Conservation (phyloP, 2,329 filamentous ascomycete species). For the Cadophora gregata region DNA sequence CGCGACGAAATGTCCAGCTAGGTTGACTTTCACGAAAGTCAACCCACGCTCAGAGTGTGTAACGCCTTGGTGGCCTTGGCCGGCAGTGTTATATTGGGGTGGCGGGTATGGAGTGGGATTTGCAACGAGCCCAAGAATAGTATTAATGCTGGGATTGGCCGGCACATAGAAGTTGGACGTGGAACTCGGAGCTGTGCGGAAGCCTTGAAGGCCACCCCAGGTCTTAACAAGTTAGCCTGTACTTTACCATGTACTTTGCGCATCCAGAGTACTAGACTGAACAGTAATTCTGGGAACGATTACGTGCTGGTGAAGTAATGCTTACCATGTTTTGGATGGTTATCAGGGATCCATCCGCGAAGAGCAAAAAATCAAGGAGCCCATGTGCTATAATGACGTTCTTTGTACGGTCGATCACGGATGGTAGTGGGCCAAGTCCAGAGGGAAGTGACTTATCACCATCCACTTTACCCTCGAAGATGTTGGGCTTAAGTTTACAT, state of each 20-base stretch:
- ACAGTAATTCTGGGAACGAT: no score
- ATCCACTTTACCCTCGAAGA: conserved; percentile 46
- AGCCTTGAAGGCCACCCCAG: conserved; percentile 69
- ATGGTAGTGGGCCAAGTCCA: conserved; percentile 58
- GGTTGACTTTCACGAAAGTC: conserved; percentile 61
- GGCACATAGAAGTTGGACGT: conserved; percentile 40
- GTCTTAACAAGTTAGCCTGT: conserved; percentile 46
- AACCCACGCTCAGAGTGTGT: conserved; percentile 67
- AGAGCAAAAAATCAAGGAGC: conserved; percentile 65
- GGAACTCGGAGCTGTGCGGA: conserved; percentile 49
- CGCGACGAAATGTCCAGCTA: conserved; percentile 60
- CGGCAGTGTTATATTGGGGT: conserved; percentile 32
- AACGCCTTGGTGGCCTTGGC: conserved; percentile 50
- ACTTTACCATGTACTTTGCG: not conserved
- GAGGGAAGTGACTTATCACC: conserved; percentile 56
- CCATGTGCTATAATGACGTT: conserved; percentile 67
- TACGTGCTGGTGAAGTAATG: not conserved
- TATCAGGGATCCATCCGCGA: conserved; percentile 66
- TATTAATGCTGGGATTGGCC: conserved; percentile 46
- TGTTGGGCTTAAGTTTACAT: conserved; percentile 54
- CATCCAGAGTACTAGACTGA: no score
- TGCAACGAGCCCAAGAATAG: not conserved
- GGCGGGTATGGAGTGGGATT: not conserved
- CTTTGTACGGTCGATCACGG: conserved; percentile 66
- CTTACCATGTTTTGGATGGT: conserved; percentile 69